Conservation (phyloP, 2,329 filamentous ascomycete species). For the Colletotrichum siamense region DNA sequence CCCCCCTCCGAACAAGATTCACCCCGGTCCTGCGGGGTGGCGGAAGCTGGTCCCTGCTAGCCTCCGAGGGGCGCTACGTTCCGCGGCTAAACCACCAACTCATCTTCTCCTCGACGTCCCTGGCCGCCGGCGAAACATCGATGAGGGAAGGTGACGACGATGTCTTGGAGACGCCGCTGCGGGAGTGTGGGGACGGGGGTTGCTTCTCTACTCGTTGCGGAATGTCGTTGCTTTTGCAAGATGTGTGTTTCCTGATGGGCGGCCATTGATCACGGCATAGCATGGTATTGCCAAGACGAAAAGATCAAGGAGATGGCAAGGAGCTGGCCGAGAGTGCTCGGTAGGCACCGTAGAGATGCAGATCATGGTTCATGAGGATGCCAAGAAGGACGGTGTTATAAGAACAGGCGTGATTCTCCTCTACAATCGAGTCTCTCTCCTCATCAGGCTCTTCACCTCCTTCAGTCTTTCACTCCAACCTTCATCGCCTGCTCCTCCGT, state of each 20-base stretch:
- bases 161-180: background rate
- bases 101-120: background rate
- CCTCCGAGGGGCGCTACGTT: background rate
- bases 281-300: background rate
- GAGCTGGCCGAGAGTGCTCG: background rate
- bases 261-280: background rate
- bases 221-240: background rate
- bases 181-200: background rate
- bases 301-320: background rate
- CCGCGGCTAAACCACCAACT: background rate
- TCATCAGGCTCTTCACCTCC: conserved; percentile 4
- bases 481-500: background rate
- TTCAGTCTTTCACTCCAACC: background rate
- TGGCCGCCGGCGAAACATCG: background rate
- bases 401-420: background rate
- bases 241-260: background rate
- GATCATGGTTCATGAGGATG: background rate
- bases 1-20: background rate
- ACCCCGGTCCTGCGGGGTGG: background rate
- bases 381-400: background rate
- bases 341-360: background rate
- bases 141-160: conserved; percentile 9
- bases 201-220: background rate
- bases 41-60: background rate
- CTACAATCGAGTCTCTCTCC: background rate